Evolutionary conservation across 2,329 filamentous ascomycete genomes (phyloP).

Genomic region (Akanthomyces lecanii): DNA sequence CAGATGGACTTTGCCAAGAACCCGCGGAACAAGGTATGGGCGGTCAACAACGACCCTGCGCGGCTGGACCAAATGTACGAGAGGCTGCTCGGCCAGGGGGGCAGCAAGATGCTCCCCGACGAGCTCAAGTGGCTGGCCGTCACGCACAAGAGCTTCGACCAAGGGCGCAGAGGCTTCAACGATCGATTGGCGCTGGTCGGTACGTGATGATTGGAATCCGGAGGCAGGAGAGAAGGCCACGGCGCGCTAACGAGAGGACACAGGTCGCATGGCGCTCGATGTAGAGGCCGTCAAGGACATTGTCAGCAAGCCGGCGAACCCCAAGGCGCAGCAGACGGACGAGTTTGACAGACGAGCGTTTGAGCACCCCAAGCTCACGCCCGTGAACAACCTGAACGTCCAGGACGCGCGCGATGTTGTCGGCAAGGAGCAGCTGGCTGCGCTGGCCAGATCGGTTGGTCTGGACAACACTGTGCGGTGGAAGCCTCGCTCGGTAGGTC

Average conservation of each 20-base stretch:
- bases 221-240: background rate
- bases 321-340: constrained; percentile 33
- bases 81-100: constrained; percentile 67
- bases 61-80: constrained; percentile 75
- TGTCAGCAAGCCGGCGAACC: constrained; percentile 30
- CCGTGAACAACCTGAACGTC: constrained; percentile 66
- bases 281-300: constrained; percentile 39
- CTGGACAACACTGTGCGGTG: constrained; percentile 76
- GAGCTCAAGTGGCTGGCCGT: constrained; percentile 96
- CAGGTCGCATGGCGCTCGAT: constrained; percentile 31
- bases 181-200: constrained; percentile 86
- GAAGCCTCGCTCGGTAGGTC: constrained; percentile 75
- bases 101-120: constrained; percentile 71
- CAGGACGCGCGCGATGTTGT: constrained; percentile 58
- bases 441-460: constrained; percentile 65
- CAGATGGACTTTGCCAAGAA: constrained; percentile 55
- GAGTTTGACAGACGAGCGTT: constrained; percentile 60
- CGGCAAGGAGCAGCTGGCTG: constrained; percentile 60
- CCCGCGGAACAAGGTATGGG: constrained; percentile 52
- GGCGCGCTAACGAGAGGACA: background rate
- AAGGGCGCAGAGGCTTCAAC: constrained; percentile 90
- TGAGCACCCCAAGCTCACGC: constrained; percentile 63
- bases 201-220: constrained; percentile 36
- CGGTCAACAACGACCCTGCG: constrained; percentile 70
- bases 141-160: constrained; percentile 97